A percentile compares a stretch with the other conserved stretches of the same genome.
phyloP scores from a whole-genome alignment of 129 eudicot species.

The Lactuca saligna region DNA sequence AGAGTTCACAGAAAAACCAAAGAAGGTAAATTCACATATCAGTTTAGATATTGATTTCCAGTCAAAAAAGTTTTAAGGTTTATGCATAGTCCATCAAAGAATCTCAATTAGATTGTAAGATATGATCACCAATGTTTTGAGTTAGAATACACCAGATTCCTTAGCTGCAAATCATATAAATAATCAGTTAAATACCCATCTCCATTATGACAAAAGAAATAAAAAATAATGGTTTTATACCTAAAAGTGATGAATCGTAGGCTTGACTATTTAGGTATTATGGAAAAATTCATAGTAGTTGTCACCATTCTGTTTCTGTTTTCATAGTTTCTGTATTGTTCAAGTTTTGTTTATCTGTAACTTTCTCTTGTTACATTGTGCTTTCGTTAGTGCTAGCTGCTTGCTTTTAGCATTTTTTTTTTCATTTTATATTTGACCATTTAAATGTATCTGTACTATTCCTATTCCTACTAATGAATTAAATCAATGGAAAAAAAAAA shows the following conservation, averaged over 20 bases:
- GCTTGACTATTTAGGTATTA: conserved; percentile 82
- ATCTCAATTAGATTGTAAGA: conserved; percentile 57
- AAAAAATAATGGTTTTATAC: conserved; percentile 24
- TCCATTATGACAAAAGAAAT: not conserved
- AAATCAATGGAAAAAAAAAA: too few species aligned
- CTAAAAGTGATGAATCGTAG: conserved; percentile 93
- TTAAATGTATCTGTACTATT: too few species aligned
- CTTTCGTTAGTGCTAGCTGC: too few species aligned
- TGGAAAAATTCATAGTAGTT: conserved; percentile 67
- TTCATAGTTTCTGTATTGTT: conserved; percentile 79
- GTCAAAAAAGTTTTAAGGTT: too few species aligned
- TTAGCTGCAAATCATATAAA: conserved; percentile 46
- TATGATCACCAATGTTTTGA: conserved; percentile 70
- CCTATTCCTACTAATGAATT: too few species aligned
- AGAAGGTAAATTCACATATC: too few species aligned
- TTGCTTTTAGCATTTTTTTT: too few species aligned
- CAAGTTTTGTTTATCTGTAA: conserved; percentile 68
- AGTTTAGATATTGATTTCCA: too few species aligned
- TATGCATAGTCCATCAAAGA: conserved; percentile 12
- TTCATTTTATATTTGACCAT: too few species aligned
- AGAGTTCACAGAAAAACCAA: too few species aligned
- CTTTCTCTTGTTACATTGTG: conserved; percentile 62
- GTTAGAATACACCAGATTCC: conserved; percentile 91
- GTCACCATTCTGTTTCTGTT: conserved; percentile 68
- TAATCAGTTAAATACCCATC: not conserved